A percentile compares a stretch with the other conserved stretches of the same genome.
Conservation (phyloP, 2,329 filamentous ascomycete species). For the Aspergillus melleus region DNA sequence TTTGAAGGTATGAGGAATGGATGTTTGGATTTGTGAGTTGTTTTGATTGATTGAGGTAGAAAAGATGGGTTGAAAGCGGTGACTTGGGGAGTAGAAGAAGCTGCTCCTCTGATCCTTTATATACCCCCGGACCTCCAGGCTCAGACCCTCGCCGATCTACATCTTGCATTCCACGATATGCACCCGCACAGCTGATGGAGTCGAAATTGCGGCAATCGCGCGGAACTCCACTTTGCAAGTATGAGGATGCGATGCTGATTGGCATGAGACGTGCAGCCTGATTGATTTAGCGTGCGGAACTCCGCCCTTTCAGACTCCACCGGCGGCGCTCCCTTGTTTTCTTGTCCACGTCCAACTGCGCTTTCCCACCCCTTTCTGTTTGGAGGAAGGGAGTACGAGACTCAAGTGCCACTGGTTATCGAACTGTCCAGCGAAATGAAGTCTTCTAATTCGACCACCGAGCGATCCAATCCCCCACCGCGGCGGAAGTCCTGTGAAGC, state of each 20-base stretch:
- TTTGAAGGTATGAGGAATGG: neutral
- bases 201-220: too few relatives aligned
- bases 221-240: neutral
- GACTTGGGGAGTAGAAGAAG: too few relatives aligned
- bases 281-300: constrained; percentile 12
- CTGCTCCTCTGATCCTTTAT: too few relatives aligned
- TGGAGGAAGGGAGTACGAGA: neutral
- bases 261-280: neutral
- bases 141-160: too few relatives aligned
- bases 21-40: neutral
- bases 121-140: too few relatives aligned
- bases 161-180: too few relatives aligned
- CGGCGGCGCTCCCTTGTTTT: neutral
- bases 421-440: neutral
- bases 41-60: neutral
- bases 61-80: neutral
- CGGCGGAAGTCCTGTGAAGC: constrained; percentile 57
- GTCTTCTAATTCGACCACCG: constrained; percentile 21
- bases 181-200: too few relatives aligned
- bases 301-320: constrained; percentile 1
- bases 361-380: neutral
- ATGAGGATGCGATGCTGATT: neutral
- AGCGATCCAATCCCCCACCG: constrained; percentile 44
- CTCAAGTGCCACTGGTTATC: neutral
- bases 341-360: neutral